These are phyloP conservation scores for Paraleonurus japonicus DNA, from an alignment of 257 asterid genomes.

Conservation along the genomic window DNA sequence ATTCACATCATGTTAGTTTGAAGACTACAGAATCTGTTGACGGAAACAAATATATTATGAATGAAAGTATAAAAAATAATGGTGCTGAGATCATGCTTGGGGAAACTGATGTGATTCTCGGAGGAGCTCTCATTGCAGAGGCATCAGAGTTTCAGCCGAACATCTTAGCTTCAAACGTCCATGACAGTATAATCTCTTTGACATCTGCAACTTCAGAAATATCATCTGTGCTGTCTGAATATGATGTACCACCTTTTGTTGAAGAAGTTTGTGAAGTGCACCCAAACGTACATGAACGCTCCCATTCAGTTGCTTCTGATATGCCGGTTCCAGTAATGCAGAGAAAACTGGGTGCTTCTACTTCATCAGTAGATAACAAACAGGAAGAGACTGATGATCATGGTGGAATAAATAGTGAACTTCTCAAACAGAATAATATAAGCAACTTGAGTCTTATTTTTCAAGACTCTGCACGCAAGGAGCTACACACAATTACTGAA, in stretches of 20 bases:
- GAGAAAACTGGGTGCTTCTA: conserved; percentile 28
- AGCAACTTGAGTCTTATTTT: conserved; percentile 35
- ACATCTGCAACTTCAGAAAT: conserved; percentile 35
- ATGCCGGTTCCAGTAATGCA: conserved; percentile 33
- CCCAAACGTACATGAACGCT: conserved; percentile 33
- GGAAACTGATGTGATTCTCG: conserved; percentile 29
- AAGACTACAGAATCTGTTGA: conserved; percentile 31
- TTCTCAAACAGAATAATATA: conserved; percentile 29
- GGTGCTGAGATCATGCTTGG: conserved; percentile 29
- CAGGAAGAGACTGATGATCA: conserved; percentile 36
- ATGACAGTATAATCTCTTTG: conserved; percentile 29
- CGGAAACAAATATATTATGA: conserved; percentile 19
- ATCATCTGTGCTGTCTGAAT: conserved; percentile 34
- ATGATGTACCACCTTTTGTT: conserved; percentile 28
- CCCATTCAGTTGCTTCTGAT: conserved; percentile 34
- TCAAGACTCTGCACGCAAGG: conserved; percentile 51
- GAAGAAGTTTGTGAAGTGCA: conserved; percentile 38
- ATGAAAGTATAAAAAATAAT: conserved; percentile 36
- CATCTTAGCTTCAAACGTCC: conserved; percentile 35
- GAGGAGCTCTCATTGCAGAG: conserved; percentile 33
- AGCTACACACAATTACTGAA: conserved; percentile 61
- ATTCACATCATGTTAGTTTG: conserved; percentile 30
- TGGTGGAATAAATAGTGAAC: conserved; percentile 33
- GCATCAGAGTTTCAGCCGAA: conserved; percentile 33
- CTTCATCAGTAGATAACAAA: conserved; percentile 34